phyloP scores from a whole-genome alignment of 257 asterid species.

The Solanum dulcamara region DNA sequence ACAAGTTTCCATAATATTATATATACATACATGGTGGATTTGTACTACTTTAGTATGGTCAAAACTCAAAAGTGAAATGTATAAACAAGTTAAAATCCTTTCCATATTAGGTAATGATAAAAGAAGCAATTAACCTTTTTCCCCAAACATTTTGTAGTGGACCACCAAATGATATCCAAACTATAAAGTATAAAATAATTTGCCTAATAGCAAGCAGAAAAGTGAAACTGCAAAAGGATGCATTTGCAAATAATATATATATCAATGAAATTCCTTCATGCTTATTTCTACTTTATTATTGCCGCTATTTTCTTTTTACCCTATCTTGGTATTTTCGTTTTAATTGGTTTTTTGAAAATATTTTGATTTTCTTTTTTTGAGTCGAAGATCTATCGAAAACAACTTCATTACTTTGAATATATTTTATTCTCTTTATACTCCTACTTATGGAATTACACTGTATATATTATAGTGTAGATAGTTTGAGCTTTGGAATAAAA shows the following conservation, averaged over 20 bases:
- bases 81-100: neutral
- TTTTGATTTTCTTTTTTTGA: neutral
- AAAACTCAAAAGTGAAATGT: neutral
- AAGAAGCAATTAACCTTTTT: neutral
- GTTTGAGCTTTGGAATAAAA: neutral
- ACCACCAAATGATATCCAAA: neutral
- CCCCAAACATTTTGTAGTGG: neutral
- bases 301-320: neutral
- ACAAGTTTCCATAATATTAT: neutral
- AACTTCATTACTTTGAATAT: fast-evolving
- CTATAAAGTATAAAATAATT: neutral
- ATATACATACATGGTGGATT: neutral
- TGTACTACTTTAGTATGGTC: neutral
- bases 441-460: neutral
- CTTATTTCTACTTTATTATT: neutral
- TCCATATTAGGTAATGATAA: neutral
- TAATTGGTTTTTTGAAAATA: no score
- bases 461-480: neutral
- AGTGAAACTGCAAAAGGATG: neutral
- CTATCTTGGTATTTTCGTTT: no score
- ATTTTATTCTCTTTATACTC: fast-evolving
- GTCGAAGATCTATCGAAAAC: fast-evolving
- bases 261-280: neutral
- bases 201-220: neutral
- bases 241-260: neutral